Evolutionary conservation across 768 basidiomycete genomes (phyloP), one percentile per base, ranked within the genome.

Genomic region (Gyrodon lividus): DNA sequence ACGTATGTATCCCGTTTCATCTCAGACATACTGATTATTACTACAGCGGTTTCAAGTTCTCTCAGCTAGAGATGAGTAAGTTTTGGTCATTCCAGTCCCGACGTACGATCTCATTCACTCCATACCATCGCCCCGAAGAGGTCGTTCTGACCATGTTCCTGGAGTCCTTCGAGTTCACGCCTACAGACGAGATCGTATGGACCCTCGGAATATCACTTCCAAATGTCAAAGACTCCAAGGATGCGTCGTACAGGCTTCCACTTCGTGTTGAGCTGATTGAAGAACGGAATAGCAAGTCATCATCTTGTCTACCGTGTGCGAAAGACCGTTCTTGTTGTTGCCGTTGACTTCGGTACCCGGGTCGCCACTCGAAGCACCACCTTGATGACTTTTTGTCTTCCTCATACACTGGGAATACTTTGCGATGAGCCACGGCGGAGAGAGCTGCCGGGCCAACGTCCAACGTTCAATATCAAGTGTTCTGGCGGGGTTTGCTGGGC

Each of bases 11-110:
- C 38, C 20, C 16, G 4, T 19, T 4, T 19, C 12, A 8, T 16
- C 17, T 39, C 20, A 8, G 38, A 16, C 8, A 16, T 8, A 16
- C 20, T 39, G 38, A n/a, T 19, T 6, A 12, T 19, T 8, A 8
- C 38, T 39, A 19, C 26, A 61, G 60, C 31, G 60, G 78, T 9
- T 78, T 76, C 61, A 74, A 68, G 59, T 78, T 79, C 53, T 76
- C 78, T 5, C 67, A 73, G 54, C 59, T 77, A 12, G 78, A 80
- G 61, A 78, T 80, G 70, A 80, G 78, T 79, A 55, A 45, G 76
- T 53, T 14, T 7, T 30, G 8, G 9, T 41, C 23, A 13, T 5
- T 35, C 20, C 16, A n/a, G 16, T 37, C 10, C 35, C 9, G 14
- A 37, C 35, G 2, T 16, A 6, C 17, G 16, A n/a, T 37, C 5